phyloP scores from a whole-genome alignment of 495 filamentous ascomycete species.

The Friedmanniomyces endolithicus region DNA sequence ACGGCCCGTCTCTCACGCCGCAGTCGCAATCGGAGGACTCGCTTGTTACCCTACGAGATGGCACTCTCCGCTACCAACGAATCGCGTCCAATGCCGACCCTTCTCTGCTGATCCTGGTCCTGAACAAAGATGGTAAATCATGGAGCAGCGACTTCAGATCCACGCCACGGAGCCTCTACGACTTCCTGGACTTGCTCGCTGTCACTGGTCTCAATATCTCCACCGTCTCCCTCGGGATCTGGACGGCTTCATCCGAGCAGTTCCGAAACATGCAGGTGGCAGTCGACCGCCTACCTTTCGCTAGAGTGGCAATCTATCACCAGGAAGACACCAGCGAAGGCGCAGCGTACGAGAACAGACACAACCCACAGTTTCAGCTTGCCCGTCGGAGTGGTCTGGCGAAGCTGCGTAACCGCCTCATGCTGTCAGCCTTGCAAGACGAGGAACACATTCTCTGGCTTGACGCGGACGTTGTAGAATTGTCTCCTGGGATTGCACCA shows the following conservation, averaged over 20 bases:
- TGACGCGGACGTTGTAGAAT: constrained; percentile 8
- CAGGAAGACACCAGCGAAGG: background rate
- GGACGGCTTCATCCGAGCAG: background rate
- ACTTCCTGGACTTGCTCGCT: constrained; percentile 3
- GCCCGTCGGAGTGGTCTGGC: constrained; percentile 2
- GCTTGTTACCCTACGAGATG: background rate
- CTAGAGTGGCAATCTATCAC: background rate
- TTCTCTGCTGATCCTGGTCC: constrained; percentile 2
- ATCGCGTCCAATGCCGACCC: background rate
- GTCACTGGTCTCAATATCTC: background rate
- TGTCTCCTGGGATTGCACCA: background rate
- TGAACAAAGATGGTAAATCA: background rate
- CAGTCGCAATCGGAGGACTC: background rate
- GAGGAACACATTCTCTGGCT: constrained; percentile 6
- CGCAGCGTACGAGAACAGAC: constrained; percentile 1
- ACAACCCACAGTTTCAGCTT: constrained; percentile 4
- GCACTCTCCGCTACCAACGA: background rate
- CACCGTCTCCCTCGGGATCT: constrained; percentile 1
- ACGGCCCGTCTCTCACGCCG: background rate
- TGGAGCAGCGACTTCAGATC: constrained; percentile 14
- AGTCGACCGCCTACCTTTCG: background rate
- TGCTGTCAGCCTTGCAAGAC: background rate
- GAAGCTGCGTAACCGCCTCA: constrained; percentile 5
- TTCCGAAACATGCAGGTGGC: background rate
- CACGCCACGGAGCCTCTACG: background rate